Evolutionary conservation across 495 filamentous ascomycete genomes (phyloP), one percentile per base, ranked within the genome.

Genomic region (Stereocaulon alpinum): DNA sequence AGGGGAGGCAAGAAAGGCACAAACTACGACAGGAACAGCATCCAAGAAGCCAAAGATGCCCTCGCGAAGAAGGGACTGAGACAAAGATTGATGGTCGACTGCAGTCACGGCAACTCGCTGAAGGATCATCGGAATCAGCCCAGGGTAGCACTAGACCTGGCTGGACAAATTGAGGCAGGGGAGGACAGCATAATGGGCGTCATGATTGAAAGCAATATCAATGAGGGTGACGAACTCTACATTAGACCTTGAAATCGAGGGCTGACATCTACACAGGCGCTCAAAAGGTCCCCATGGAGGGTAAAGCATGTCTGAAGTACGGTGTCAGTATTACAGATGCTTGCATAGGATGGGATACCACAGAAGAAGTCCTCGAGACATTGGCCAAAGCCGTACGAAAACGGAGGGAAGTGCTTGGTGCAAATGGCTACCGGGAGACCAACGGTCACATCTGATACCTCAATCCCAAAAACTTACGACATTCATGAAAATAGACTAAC

Each of bases 181-280:
- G 87, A 98, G 74, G 84, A 80, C 52, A 88, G 80, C 58, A 96
- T 98, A 67, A 80, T 97, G 62, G 93, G 92, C 63, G 86, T 97
- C 62, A 98, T 98, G 93, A 95, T 98, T 66, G 93, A 98, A 76
- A 94, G 88, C 66, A 93, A 97, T 73, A 90, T 98, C 80, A 82
- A 90, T 69, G 93, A 96, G 75, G 93, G 93, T 67, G 80, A 86
- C 51, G 3, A 54, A 14, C 27, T 17, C 30, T 15, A 12, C 5
- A 40, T 20, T 2, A 5, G 15, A 15, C 22, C n/a, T 11, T 11
- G 22, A 1, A 4, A 17, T 15, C 11, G 12, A 24, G 18, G 37
- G 37, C 56, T 65, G 24, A 63, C 27, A 20, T 18, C 18, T 29
- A 1, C n/a, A 41, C 7, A 63, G 64, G 61, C 9, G 52, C 61